phyloP scores from a whole-genome alignment of 345 rosid genomes.

The Dovyalis caffra region DNA sequence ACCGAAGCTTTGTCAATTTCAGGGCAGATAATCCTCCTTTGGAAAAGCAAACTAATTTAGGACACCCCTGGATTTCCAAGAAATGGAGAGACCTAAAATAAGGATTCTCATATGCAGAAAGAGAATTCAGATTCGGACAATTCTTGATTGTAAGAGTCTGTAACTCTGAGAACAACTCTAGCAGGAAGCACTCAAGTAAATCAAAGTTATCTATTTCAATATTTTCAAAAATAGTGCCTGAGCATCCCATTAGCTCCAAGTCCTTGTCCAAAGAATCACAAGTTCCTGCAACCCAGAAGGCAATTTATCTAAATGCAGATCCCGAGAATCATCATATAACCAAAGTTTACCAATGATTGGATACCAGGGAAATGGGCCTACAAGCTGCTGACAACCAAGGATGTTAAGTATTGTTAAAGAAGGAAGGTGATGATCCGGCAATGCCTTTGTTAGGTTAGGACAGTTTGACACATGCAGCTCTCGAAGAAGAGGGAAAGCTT shows the following conservation, averaged over 20 bases:
- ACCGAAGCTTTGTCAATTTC: constrained; percentile 3
- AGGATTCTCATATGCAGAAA: neutral
- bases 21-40: constrained; percentile 7
- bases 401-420: constrained; percentile 1
- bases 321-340: neutral
- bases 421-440: constrained; percentile 1
- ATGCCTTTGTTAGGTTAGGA: neutral
- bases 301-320: neutral
- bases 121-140: neutral
- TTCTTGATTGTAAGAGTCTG: neutral
- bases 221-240: neutral
- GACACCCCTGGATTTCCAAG: neutral
- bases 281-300: neutral
- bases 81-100: neutral
- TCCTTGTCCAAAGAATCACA: too few species aligned
- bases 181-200: constrained; percentile 9
- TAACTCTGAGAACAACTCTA: neutral
- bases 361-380: neutral
- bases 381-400: neutral
- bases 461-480: constrained; percentile 9
- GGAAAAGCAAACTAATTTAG: neutral
- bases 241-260: neutral
- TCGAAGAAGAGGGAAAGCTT: constrained; percentile 6
- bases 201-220: neutral
- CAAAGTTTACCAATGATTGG: neutral